Evolutionary conservation across 208 protist species (phyloP).

Genomic region (Trypanosoma caninum): DNA sequence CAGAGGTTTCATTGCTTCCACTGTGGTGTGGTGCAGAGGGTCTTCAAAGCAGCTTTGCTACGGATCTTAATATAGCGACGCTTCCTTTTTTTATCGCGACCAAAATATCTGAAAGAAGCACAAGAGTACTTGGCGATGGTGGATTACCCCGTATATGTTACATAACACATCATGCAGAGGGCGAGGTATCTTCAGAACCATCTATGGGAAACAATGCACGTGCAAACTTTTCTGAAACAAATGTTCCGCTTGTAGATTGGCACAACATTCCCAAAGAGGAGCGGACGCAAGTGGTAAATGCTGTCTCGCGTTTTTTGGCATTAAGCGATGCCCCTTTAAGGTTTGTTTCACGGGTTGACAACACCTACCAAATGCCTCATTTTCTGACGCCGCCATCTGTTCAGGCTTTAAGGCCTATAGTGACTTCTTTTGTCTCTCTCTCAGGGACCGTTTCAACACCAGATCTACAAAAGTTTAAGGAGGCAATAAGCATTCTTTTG

Average conservation of each 20-base stretch:
- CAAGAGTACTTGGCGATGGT: slow-evolving; percentile 18
- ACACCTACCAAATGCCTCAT: slow-evolving; percentile 40
- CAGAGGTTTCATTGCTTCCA: slow-evolving; percentile 63
- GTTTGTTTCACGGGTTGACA: slow-evolving; percentile 53
- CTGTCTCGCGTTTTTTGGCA: slow-evolving; percentile 29
- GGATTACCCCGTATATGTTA: slow-evolving; percentile 20
- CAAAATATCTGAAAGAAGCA: slow-evolving; percentile 20
- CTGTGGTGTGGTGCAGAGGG: slow-evolving; percentile 74
- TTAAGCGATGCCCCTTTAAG: slow-evolving; percentile 43
- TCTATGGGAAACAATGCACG: not conserved
- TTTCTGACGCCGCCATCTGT: slow-evolving; percentile 27
- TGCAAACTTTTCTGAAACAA: not conserved
- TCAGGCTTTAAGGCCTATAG: slow-evolving; percentile 31
- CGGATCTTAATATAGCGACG: slow-evolving; percentile 36
- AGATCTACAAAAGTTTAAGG: slow-evolving; percentile 30
- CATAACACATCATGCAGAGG: slow-evolving; percentile 8
- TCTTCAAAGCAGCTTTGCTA: slow-evolving; percentile 64
- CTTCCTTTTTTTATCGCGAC: slow-evolving; percentile 72
- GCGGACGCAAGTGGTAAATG: slow-evolving; percentile 16
- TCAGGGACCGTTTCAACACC: slow-evolving; percentile 34
- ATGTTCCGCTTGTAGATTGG: slow-evolving; percentile 25
- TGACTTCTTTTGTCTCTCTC: slow-evolving; percentile 42
- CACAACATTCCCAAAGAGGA: slow-evolving; percentile 26
- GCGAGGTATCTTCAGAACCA: not conserved
- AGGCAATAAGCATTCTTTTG: slow-evolving; percentile 28